These are phyloP conservation scores for Calophaca sinica DNA, from an alignment of 306 rosid species.

Conservation along the genomic window DNA sequence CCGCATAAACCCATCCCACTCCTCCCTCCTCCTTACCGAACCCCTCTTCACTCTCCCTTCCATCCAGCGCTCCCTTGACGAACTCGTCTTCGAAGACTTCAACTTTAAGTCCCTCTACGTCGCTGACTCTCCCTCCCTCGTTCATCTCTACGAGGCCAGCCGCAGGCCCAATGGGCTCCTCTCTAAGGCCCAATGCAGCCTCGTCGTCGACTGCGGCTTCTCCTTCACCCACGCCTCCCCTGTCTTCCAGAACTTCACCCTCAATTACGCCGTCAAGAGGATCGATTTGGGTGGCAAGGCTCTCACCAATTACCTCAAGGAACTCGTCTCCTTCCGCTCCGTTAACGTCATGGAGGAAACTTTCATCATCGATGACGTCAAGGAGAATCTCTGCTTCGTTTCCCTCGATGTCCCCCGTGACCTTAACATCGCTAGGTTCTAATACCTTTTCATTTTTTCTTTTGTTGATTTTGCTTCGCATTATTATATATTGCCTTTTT, in stretches of 20 bases:
- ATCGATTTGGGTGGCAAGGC: conserved; percentile 94
- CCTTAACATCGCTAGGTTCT: conserved; percentile 71
- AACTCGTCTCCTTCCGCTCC: conserved; percentile 82
- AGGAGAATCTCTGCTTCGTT: conserved; percentile 94
- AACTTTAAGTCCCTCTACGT: conserved; percentile 72
- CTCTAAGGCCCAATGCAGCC: conserved; percentile 83
- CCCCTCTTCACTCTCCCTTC: conserved; percentile 91
- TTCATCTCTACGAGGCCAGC: conserved; percentile 83
- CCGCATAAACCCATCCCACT: conserved; percentile 63
- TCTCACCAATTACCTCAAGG: conserved; percentile 87
- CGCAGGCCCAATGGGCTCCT: conserved; percentile 66
- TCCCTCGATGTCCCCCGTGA: conserved; percentile 75
- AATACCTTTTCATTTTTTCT: background rate
- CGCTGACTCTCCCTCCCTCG: conserved; percentile 77
- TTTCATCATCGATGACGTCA: conserved; percentile 84
- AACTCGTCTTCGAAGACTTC: conserved; percentile 91
- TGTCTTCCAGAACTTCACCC: conserved; percentile 81
- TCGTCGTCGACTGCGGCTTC: conserved; percentile 92
- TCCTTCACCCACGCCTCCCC: conserved; percentile 92
- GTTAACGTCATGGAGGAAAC: conserved; percentile 93
- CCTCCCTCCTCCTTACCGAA: conserved; percentile 84
- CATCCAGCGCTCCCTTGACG: conserved; percentile 79
- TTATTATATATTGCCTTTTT: no score
- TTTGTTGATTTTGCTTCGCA: background rate
- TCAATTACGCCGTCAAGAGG: conserved; percentile 78